These are phyloP conservation scores for Loxodes magnus DNA, from an alignment of 73 alveolate species.

Conservation along the genomic window DNA sequence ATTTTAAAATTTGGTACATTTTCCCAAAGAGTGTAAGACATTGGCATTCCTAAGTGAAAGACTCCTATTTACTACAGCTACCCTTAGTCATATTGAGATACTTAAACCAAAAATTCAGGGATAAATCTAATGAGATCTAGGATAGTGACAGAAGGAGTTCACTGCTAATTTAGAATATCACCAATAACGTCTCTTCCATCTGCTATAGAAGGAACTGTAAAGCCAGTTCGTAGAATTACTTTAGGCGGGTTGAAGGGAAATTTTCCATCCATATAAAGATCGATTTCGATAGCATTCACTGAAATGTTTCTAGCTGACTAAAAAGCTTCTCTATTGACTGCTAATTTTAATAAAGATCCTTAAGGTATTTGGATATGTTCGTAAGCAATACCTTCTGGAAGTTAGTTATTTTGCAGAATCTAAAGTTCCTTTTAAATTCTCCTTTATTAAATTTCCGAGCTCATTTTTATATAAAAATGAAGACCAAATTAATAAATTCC, in stretches of 20 bases:
- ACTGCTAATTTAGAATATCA: conserved; percentile 24
- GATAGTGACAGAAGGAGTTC: conserved; percentile 32
- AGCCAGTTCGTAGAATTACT: conserved; percentile 20
- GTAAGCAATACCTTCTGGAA: too few relatives aligned
- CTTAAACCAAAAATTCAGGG: conserved; percentile 22
- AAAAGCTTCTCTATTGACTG: too few relatives aligned
- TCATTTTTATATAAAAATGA: too few relatives aligned
- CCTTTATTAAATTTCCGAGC: too few relatives aligned
- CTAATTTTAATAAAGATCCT: too few relatives aligned
- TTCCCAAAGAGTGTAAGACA: conserved; percentile 20
- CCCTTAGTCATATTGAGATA: conserved; percentile 10
- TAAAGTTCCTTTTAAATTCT: too few relatives aligned
- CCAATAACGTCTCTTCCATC: conserved; percentile 35
- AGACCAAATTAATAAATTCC: too few relatives aligned
- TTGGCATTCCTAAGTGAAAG: conserved; percentile 24
- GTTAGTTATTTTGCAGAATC: too few relatives aligned
- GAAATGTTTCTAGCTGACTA: too few relatives aligned
- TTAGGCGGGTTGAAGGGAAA: conserved; percentile 38
- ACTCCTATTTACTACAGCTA: conserved; percentile 17
- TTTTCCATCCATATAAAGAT: conserved; percentile 26
- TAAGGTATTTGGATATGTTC: too few relatives aligned
- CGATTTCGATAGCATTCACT: conserved; percentile 13
- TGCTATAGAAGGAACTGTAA: conserved; percentile 21
- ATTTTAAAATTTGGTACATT: conserved; percentile 12
- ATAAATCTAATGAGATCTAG: conserved; percentile 23